phyloP scores from a whole-genome alignment of 192 early-diverging fungal species.

The Rhizophagus sp. region DNA sequence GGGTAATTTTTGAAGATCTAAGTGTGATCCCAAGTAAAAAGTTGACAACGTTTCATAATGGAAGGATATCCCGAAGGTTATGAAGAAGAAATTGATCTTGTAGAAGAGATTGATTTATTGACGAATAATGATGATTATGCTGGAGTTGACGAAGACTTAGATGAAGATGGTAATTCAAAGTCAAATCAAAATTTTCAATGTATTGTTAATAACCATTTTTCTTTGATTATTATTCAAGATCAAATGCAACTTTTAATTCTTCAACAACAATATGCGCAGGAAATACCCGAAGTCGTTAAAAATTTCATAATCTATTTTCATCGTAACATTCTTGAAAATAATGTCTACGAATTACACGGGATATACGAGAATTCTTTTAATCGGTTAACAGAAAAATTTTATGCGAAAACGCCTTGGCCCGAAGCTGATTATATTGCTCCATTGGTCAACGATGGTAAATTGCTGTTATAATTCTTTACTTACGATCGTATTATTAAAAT shows the following conservation, averaged over 20 bases:
- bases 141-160: constrained; percentile 52
- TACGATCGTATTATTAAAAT: neutral
- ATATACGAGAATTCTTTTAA: constrained; percentile 92
- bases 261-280: constrained; percentile 39
- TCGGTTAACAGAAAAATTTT: constrained; percentile 90
- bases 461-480: neutral
- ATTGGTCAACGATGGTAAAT: constrained; percentile 79
- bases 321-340: constrained; percentile 76
- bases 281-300: constrained; percentile 83
- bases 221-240: neutral
- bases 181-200: neutral
- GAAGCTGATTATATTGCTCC: constrained; percentile 79
- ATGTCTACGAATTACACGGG: constrained; percentile 80
- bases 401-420: constrained; percentile 86
- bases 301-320: constrained; percentile 85
- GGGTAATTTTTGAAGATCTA: no score
- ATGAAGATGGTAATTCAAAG: constrained; percentile 35
- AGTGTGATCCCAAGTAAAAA: no score
- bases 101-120: constrained; percentile 11
- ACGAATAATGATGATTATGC: constrained; percentile 17
- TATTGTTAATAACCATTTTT: neutral
- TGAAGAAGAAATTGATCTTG: constrained; percentile 23
- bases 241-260: constrained; percentile 20
- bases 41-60: no score
- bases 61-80: constrained; percentile 4